Evolutionary conservation across 495 filamentous ascomycete genomes (phyloP).

Genomic region (Penicillium lividum): DNA sequence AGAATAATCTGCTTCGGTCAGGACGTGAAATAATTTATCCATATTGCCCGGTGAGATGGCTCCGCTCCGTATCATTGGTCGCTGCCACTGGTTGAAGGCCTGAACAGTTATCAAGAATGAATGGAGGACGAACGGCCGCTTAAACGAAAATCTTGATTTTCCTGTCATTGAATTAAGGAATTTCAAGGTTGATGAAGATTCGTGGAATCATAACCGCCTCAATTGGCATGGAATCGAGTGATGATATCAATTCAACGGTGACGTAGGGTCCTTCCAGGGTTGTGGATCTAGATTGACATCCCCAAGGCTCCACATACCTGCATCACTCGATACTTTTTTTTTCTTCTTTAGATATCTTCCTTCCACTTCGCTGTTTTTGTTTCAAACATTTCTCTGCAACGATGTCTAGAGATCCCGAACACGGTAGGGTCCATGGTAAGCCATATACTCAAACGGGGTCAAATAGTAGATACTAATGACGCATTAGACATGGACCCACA

Average conservation of each 20-base stretch:
- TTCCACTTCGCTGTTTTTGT: background rate
- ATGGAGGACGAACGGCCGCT: background rate
- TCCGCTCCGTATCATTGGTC: too few species aligned
- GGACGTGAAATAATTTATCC: too few species aligned
- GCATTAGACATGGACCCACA: background rate
- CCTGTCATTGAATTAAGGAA: background rate
- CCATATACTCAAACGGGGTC: slow-evolving; percentile 1
- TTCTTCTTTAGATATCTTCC: background rate
- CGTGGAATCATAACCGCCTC: background rate
- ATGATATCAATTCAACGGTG: slow-evolving; percentile 11
- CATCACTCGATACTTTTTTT: background rate
- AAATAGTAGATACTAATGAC: background rate
- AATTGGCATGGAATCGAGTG: background rate
- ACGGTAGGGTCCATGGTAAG: background rate
- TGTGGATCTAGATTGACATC: slow-evolving; percentile 7
- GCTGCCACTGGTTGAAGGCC: too few species aligned
- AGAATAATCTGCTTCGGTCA: too few species aligned
- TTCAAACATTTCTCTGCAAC: background rate
- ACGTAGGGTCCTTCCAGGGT: slow-evolving; percentile 14
- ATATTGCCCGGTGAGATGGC: too few species aligned
- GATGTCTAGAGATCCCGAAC: background rate
- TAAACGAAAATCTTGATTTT: background rate
- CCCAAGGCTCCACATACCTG: slow-evolving; percentile 3
- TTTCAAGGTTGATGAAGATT: background rate
- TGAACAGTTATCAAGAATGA: background rate